Evolutionary conservation across 1,284 basidiomycete species (phyloP).

Genomic region (Ceratobasidium sp.): DNA sequence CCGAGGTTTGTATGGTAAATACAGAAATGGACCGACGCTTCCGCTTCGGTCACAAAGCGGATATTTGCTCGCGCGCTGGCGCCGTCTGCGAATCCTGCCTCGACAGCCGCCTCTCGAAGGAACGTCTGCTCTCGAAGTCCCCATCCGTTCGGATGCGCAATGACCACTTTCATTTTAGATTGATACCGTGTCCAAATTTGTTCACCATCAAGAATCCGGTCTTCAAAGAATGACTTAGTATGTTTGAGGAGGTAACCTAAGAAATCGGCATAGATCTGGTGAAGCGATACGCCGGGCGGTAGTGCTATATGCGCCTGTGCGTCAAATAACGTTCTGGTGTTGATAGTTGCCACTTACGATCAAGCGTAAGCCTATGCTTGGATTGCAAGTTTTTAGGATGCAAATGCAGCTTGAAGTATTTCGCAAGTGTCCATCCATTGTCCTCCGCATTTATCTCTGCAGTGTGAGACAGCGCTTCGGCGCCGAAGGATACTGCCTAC

Average conservation of each 20-base stretch:
- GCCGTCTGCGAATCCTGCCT: constrained; percentile 12
- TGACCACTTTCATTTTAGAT: constrained; percentile 34
- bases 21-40: constrained; percentile 46
- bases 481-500: constrained; percentile 41
- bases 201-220: constrained; percentile 35
- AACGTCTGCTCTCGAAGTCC: constrained; percentile 41
- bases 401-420: constrained; percentile 42
- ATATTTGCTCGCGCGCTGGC: constrained; percentile 11
- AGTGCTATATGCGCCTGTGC: constrained; percentile 3
- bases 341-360: constrained; percentile 39
- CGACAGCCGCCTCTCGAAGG: constrained; percentile 38
- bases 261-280: constrained; percentile 42
- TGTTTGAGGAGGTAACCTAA: constrained; percentile 41
- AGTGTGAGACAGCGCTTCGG: constrained; percentile 24
- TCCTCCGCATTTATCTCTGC: constrained; percentile 37
- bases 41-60: constrained; percentile 45
- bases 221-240: constrained; percentile 37
- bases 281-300: constrained; percentile 24
- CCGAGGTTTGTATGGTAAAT: constrained; percentile 43
- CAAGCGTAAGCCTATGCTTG: constrained; percentile 14
- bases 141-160: constrained; percentile 45
- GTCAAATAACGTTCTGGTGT: not conserved
- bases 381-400: constrained; percentile 42
- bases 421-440: constrained; percentile 42
- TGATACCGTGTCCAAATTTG: constrained; percentile 36